A percentile compares a stretch with the other conserved stretches of the same genome.
Evolutionary conservation across 441 rosid genomes (phyloP).

Genomic region (Metrosideros polymorpha): DNA sequence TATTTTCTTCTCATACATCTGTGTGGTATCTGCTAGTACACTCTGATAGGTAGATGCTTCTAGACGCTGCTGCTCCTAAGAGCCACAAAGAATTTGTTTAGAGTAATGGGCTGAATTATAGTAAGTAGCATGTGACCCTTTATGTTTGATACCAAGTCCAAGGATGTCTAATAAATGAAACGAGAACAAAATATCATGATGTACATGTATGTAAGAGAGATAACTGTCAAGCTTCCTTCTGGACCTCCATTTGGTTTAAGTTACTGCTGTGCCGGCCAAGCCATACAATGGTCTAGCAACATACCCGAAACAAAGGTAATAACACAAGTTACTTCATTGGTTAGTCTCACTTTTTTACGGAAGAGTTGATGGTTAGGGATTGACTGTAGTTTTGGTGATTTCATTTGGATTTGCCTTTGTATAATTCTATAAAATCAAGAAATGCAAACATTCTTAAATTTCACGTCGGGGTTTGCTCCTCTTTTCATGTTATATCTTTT

Average conservation of each 20-base stretch:
- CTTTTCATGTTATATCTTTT: neutral
- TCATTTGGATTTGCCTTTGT: neutral
- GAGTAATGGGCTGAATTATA: conserved; percentile 1
- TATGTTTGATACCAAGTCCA: neutral
- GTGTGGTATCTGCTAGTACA: conserved; percentile 73
- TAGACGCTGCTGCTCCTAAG: conserved; percentile 58
- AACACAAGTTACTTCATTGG: neutral
- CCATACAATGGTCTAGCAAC: neutral
- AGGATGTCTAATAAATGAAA: neutral
- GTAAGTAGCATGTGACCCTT: neutral
- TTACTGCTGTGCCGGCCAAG: neutral
- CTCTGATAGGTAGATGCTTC: conserved; percentile 67
- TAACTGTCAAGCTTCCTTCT: neutral
- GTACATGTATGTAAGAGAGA: neutral
- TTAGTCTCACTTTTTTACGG: neutral
- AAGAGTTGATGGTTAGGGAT: neutral
- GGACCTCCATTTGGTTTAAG: neutral
- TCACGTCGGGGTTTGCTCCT: neutral
- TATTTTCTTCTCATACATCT: conserved; percentile 74
- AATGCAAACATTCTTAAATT: neutral
- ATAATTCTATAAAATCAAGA: neutral
- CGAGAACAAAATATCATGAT: neutral
- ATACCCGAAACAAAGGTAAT: neutral
- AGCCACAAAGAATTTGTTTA: conserved; percentile 2
- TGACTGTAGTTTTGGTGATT: neutral